Evolutionary conservation across 2,329 filamentous ascomycete species (phyloP), one percentile per base, ranked within the genome.

Genomic region (Curvularia eragrostidis): DNA sequence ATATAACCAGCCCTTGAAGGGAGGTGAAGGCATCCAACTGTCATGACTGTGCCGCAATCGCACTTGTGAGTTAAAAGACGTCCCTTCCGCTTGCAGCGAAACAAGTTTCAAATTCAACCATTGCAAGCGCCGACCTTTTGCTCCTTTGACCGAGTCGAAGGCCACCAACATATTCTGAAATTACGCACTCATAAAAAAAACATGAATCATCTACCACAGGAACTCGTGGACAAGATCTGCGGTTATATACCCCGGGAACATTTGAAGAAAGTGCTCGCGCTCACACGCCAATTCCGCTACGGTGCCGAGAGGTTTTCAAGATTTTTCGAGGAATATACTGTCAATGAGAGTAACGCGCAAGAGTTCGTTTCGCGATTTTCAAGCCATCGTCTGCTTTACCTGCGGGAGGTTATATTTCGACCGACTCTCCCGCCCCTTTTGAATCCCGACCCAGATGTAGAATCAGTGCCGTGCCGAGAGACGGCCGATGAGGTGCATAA

Each of bases 171-270:
- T 9, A 10, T 28, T 28, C 10, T 1, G 15, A 44, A 3, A 8
- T 12, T n/a, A 12, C 24, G 3, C 13, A 8, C 42, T n/a, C 15
- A 18, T 44, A 9, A 24, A n/a, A 51, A n/a, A 41, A 43, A 24
- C 36, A 66, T 66, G 61, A 47, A 64, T 10, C 57, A 59, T 19
- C 15, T 55, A 8, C 52, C 52, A 43, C 52, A 49, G 34, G 66
- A 68, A 57, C 19, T 68, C 10, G 32, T 66, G 15, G 59, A 67
- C 41, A 49, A 38, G 12, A 64, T 69, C 42, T 56, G 63, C 56
- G 59, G 51, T 23, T 50, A 52, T 32, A 56, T 69, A 8, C 4
- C 3, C 10, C 30, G 13, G 12, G 41, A 61, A 5, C 61, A 63
- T 24, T 56, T 69, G 1, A 67, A 66, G 36, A 58, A 58, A 18